A percentile compares a stretch with the other conserved stretches of the same genome.
These are phyloP conservation scores for Backusella macrospora DNA, from an alignment of 192 early-diverging fungal genomes.

Conservation along the genomic window DNA sequence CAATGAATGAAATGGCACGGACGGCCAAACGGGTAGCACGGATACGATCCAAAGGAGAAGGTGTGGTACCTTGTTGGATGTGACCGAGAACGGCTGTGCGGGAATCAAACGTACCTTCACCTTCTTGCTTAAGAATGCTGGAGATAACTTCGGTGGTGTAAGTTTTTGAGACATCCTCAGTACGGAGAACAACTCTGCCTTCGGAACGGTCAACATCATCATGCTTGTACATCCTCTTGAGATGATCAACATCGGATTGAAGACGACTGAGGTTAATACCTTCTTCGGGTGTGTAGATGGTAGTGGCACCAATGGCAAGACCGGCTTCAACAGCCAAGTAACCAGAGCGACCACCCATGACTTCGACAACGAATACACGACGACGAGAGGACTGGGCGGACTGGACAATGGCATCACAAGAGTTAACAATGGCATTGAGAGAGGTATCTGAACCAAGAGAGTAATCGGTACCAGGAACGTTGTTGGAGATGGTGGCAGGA, in stretches of 20 bases:
- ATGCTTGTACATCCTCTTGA: constrained; percentile 74
- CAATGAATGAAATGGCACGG: constrained; percentile 82
- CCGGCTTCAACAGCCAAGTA: constrained; percentile 89
- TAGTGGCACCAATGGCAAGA: constrained; percentile 85
- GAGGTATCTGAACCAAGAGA: constrained; percentile 95
- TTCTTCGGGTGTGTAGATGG: constrained; percentile 93
- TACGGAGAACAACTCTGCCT: constrained; percentile 86
- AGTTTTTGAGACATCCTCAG: constrained; percentile 72
- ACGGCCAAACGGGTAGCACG: constrained; percentile 89
- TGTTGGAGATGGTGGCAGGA: constrained; percentile 96
- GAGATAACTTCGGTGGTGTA: constrained; percentile 92
- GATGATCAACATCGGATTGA: constrained; percentile 84
- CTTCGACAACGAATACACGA: constrained; percentile 96
- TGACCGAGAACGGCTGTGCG: constrained; percentile 92
- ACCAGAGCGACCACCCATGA: constrained; percentile 94
- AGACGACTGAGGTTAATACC: constrained; percentile 78
- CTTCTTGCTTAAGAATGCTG: constrained; percentile 85
- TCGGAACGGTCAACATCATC: constrained; percentile 74
- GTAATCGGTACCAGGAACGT: constrained; percentile 96
- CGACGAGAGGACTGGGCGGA: constrained; percentile 88
- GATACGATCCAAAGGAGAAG: constrained; percentile 93
- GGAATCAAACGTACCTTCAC: constrained; percentile 86
- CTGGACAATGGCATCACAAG: constrained; percentile 91
- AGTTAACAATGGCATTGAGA: constrained; percentile 89
- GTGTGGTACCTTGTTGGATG: constrained; percentile 92